Base-by-base conservation (phyloP, 2,329 filamentous ascomycete species). In the Didymella lethalis region DNA sequence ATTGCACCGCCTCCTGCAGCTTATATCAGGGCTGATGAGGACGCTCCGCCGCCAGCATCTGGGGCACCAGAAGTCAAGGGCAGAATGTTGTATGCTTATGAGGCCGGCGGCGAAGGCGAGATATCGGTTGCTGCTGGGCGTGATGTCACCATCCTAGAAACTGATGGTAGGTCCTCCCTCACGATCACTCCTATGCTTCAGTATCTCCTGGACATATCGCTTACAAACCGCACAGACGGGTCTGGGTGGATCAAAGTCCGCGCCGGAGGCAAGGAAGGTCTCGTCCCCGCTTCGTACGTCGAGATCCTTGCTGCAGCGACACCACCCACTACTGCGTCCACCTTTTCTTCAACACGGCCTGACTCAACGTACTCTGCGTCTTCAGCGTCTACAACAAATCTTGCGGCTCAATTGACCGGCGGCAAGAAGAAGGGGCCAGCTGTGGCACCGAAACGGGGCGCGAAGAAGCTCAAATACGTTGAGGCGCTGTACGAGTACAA, bases 381-480 rank as follows among this genome's bases (percentile, higher is more conserved):
- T 71, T 96, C 93, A 4, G 92, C 87, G 4, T 93, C 90, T 0
- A 80, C 92, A 11, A 80, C 83, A 1, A 85, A 83, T 58, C 78
- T 81, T 31, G 70, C 69, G 20, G 71, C 72, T 31, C 66, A 71
- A 5, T 56, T 63, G 49, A 62, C 64, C 25, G 65, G 69, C 10
- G 78, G 80, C 3, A 96, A 93, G 81, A 96, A 96, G 78, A 93
- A 96, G 75, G 93, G 93, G 0, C 93, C 93, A 0, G 93, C 90
- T 0, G 95, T 99, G 4, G 95, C 95, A 14, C 95, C 95, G 4
- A 89, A 89, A 66, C 87, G 93, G 10, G 93, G 93, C 14, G 93
- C 93, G 4, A 97, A 97, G 86, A 97, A 96, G 76, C 83, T 97
- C 34, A 92, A 90, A 73, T 96, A 98, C 70, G 94, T 96, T 1